Conservation (phyloP, 192 early-diverging fungal species). For the Lunasporangiospora selenospora region DNA sequence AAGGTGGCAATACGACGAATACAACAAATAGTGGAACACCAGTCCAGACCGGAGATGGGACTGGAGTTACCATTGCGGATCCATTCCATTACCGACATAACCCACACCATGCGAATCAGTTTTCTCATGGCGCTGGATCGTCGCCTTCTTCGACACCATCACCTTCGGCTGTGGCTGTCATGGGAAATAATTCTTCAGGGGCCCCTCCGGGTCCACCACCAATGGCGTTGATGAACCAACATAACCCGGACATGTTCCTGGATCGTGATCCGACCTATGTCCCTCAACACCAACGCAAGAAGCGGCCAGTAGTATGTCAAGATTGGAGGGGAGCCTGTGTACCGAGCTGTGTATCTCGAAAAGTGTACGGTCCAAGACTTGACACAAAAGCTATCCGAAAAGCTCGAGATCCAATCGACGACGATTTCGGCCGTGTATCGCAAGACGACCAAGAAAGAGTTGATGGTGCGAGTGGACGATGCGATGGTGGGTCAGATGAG, state of each 20-base stretch:
- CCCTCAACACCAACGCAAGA: conserved; percentile 53
- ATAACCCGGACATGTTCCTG: conserved; percentile 51
- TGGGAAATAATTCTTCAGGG: too few relatives aligned
- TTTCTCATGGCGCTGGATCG: too few relatives aligned
- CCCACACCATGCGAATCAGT: too few relatives aligned
- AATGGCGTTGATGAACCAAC: conserved; percentile 43
- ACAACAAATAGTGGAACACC: too few relatives aligned
- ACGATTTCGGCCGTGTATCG: conserved; percentile 49
- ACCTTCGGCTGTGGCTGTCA: too few relatives aligned
- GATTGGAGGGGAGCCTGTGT: conserved; percentile 59
- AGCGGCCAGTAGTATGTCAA: conserved; percentile 56
- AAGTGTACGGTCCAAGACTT: conserved; percentile 58
- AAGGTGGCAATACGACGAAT: too few relatives aligned
- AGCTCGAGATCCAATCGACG: conserved; percentile 53
- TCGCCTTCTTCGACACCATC: too few relatives aligned
- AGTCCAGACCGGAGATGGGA: too few relatives aligned
- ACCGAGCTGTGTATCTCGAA: conserved; percentile 72
- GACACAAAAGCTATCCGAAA: conserved; percentile 54
- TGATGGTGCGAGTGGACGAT: conserved; percentile 65
- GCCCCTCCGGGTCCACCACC: too few relatives aligned
- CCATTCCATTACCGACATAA: too few relatives aligned
- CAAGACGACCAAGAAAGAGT: conserved; percentile 56
- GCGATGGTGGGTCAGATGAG: conserved; percentile 62
- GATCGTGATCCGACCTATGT: conserved; percentile 72
- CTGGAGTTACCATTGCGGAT: too few relatives aligned